These are phyloP conservation scores for Rhododendron griersonianum DNA, from an alignment of 148 eudicot species.

Conservation along the genomic window DNA sequence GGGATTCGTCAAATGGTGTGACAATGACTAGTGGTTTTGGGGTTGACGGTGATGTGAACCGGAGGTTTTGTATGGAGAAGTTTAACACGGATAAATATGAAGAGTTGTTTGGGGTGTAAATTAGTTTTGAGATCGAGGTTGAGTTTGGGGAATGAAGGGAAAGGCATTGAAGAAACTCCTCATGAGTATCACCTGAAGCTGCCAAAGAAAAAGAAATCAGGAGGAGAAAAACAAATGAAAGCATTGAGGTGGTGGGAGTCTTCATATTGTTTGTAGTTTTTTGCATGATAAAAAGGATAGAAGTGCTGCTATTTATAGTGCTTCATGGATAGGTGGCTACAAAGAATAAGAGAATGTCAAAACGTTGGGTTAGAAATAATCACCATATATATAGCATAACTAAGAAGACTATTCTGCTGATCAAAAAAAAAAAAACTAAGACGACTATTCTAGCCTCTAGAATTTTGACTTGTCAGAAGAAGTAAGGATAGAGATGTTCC, in stretches of 20 bases:
- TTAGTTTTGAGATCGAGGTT: slow-evolving; percentile 1
- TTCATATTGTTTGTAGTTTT: background rate
- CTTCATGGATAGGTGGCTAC: background rate
- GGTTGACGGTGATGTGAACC: background rate
- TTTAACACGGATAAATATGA: background rate
- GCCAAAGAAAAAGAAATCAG: background rate
- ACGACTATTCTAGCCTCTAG: no score
- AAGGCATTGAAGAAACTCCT: background rate
- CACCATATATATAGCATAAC: background rate
- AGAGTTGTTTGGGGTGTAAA: slow-evolving; percentile 2
- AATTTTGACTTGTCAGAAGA: background rate
- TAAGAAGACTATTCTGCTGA: background rate
- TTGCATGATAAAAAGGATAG: background rate
- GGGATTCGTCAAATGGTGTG: background rate
- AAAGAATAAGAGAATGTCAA: background rate
- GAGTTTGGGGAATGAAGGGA: background rate
- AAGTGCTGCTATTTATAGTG: background rate
- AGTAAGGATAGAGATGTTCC: background rate
- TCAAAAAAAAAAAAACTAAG: no score
- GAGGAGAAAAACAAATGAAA: background rate
- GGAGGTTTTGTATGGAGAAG: background rate
- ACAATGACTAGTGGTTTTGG: slow-evolving; percentile 12
- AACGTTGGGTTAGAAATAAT: background rate
- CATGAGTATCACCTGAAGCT: background rate
- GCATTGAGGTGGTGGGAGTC: background rate